Evolutionary conservation across 306 rosid species (phyloP).

Genomic region (Sophora flavescens): DNA sequence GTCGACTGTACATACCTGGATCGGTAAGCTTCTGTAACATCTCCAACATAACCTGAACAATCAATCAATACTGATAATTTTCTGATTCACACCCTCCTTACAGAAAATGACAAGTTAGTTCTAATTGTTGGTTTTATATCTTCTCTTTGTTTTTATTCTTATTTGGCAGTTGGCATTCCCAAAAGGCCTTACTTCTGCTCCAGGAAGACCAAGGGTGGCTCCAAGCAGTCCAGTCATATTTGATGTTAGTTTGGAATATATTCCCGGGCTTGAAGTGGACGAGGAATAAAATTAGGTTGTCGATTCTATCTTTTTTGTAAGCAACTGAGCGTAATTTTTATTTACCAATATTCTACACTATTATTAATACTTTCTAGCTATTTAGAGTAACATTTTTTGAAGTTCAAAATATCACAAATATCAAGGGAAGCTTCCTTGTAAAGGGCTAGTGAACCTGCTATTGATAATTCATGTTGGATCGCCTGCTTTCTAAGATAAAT

Average conservation of each 20-base stretch:
- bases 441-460: background rate
- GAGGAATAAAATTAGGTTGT: constrained; percentile 60
- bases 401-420: background rate
- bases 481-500: background rate
- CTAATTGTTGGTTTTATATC: constrained; percentile 18
- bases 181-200: constrained; percentile 91
- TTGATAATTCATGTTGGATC: constrained; percentile 1
- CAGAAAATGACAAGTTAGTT: constrained; percentile 6
- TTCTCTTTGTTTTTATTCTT: background rate
- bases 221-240: constrained; percentile 92
- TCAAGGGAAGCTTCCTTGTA: constrained; percentile 4
- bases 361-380: constrained; percentile 42
- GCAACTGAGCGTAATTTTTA: background rate
- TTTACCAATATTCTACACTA: constrained; percentile 9
- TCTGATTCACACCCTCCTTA: background rate
- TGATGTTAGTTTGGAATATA: constrained; percentile 89
- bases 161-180: constrained; percentile 91
- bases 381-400: constrained; percentile 17
- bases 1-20: constrained; percentile 93
- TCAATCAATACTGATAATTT: constrained; percentile 7
- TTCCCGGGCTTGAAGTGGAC: constrained; percentile 86
- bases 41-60: background rate
- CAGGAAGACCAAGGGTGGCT: constrained; percentile 99
- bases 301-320: background rate
- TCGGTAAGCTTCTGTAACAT: constrained; percentile 60